Evolutionary conservation across 345 rosid genomes (phyloP), one percentile per base, ranked within the genome.

Genomic region (Eucalyptus shirleyi): DNA sequence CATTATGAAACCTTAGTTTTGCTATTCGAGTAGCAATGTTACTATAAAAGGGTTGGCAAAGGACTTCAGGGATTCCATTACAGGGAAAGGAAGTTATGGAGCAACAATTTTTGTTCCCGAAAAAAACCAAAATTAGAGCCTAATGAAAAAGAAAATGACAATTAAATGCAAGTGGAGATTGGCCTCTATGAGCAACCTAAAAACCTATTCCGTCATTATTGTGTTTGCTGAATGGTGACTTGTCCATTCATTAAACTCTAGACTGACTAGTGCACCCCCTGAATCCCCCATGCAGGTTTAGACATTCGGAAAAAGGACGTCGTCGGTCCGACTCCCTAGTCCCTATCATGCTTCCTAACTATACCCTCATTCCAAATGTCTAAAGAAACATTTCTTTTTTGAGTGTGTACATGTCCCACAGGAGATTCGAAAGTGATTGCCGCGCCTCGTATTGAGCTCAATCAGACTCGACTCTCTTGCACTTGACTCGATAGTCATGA

Each of bases 331-430:
- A 12, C 50, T 49, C 50, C 50, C 50, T 11, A 1, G 9, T 4
- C 59, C 24, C 59, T 53, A 53, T 6, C 2, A 9, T 14, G 4
- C 16, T 6, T 30, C 37, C 40, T 65, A 65, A n/a, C 8, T 16
- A 65, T n/a, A 4, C 77, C 77, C 18, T 13, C 77, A 4, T n/a
- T 16, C 37, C 40, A n/a, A n/a, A 65, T 7, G 5, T 16, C 37
- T 1, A 56, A 56, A 56, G 28, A 56, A 56, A 24, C 1, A 51
- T 18, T 56, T 12, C 15, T 5, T 60, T 60, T 13, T 6, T 4
- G 9, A 14, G 34, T 30, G 26, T 0, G 3, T 16, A 23, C 4
- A 10, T 1, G 4, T 1, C 24, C 14, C 82, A 19, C 26, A 0
- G 0, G 82, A 9, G 15, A 18, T 18, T 72, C 4, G 44, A 18